Evolutionary conservation across 164 flowering plant genomes (phyloP), one percentile per base, ranked within the genome.

Genomic region (Echeveria elegans): DNA sequence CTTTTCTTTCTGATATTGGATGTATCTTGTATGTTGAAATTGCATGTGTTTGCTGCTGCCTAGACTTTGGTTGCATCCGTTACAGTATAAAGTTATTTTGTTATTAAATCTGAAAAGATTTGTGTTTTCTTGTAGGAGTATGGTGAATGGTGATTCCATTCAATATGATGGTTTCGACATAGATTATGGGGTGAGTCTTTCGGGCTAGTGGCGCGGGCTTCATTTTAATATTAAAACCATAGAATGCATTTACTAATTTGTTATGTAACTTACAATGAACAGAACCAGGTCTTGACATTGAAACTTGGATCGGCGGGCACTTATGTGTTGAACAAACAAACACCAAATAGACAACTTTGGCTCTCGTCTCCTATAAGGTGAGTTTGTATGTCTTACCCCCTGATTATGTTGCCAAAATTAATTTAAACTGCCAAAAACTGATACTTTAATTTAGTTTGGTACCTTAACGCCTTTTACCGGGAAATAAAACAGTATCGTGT

Each of bases 301-400:
- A 90, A 85, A 74, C 87, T 94, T 24, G 98, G 98, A 60, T 67
- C 61, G 66, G 71, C 84, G 75, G 98, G 97, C 61, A 94, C 96
- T 2, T 91, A 88, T 76, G 96, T 91, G 52, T 67, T 93, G 75
- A 94, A 94, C 80, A 94, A 94, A 74, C 98, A 94, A 72, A 84
- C 97, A 6, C 97, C 98, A 60, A 91, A 94, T 68, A 82, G 97
- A 53, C 98, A 94, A 71, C 80, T 94, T 60, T 94, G 97, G 96
- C 69, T 94, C 76, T 94, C 98, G 48, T 94, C 98, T 21, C 97
- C 98, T 2, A 78, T 86, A 64, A 93, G 98, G 98, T 90, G 58
- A 3, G 58, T 43, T 43, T 43, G 4, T 43, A 16, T 43, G 5
- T 43, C 19, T 43, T 1, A 5, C 15, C 15, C 47, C 14, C 4